Evolutionary conservation across 495 filamentous ascomycete species (phyloP), one percentile per base, ranked within the genome.

Genomic region (Collariella sp.): DNA sequence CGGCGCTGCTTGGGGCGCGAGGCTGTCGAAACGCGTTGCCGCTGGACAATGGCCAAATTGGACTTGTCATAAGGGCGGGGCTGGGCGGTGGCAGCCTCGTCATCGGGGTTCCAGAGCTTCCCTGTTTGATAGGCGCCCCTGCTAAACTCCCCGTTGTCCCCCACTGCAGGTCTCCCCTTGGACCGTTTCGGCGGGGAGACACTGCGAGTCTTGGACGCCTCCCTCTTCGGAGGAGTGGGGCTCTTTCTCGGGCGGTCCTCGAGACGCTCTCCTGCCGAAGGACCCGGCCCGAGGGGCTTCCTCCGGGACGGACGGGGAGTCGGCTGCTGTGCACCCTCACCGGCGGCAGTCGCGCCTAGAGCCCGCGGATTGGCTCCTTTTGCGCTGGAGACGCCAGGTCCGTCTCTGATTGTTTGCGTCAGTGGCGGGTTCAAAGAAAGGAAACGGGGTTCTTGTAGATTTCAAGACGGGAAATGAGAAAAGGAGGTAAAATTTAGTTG

Each of bases 51-150:
- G 5, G 65, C 65, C 6, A 67, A 56, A 33, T 65, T 67, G n/a
- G 53, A 48, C 22, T 58, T 62, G 26, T 60, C 58, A 22, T 59
- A 58, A 1, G 62, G 44, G 11, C 54, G 62, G 10, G 55, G 50
- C 1, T 59, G 55, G 5, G 69, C 53, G 22, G 53, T 15, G 5
- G 59, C 41, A 4, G 58, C 11, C 23, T 50, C 61, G 23, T 68
- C 62, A 4, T 68, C 62, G 1, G 71, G 68, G 23, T 54, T 55
- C 69, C 69, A 74, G 2, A 74, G 59, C 34, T 55, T 69, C 29
- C 70, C 70, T 9, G 62, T 55, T 9, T 63, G 62, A 2, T 59
- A 61, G 1, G 68, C 51, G 5, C 69, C 60, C 35, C 62, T 56
- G 38, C 53, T 43, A 31, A 69, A 72, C 20, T 74, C 55, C 11